Evolutionary conservation across 345 rosid species (phyloP).

Genomic region (Citrus australasica): DNA sequence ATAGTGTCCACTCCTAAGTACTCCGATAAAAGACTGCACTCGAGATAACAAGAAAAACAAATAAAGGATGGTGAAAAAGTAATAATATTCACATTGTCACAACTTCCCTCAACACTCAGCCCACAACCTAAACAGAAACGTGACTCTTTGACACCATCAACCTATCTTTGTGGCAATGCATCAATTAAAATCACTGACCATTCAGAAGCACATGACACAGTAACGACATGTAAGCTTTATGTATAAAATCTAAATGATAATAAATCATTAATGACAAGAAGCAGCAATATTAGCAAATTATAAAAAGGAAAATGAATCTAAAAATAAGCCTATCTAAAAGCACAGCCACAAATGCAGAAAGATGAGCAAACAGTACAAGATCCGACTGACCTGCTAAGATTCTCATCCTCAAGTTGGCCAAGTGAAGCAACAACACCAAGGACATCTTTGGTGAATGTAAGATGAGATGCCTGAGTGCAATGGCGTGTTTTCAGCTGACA

Average conservation of each 20-base stretch:
- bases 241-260: background rate
- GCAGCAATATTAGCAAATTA: background rate
- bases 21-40: constrained; percentile 68
- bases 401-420: constrained; percentile 71
- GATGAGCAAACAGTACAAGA: constrained; percentile 4
- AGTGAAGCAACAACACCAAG: constrained; percentile 81
- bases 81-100: background rate
- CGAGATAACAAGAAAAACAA: constrained; percentile 9
- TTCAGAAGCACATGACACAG: background rate
- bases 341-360: background rate
- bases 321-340: background rate
- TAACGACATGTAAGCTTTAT: background rate
- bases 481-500: constrained; percentile 43
- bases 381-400: constrained; percentile 67
- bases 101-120: background rate
- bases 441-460: constrained; percentile 46
- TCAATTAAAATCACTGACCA: background rate
- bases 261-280: background rate
- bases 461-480: constrained; percentile 39
- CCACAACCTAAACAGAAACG: background rate
- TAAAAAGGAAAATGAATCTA: background rate
- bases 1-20: constrained; percentile 70
- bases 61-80: constrained; percentile 5
- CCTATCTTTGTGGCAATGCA: background rate
- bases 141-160: background rate